Evolutionary conservation across 1,284 basidiomycete genomes (phyloP), one percentile per base, ranked within the genome.

Genomic region (Ceratobasidium theobromae): DNA sequence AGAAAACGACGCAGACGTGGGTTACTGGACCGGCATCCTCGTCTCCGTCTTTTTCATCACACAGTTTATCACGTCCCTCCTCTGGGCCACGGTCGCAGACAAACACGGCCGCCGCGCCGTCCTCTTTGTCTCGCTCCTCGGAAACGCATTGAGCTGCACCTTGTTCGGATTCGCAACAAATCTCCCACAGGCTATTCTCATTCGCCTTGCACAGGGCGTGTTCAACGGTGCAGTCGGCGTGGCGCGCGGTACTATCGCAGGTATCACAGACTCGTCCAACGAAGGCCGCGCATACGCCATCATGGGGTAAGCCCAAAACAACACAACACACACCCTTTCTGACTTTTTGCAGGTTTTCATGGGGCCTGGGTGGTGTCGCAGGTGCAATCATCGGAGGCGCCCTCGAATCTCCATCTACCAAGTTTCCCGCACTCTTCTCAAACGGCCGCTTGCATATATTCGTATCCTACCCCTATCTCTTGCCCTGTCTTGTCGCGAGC

Each of bases 151-250:
- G 45, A 91, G 92, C 14, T 89, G 87, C 72, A 80, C 88, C 49
- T 77, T 88, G 30, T 99, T 98, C 73, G 96, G 96, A 27, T 94
- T 94, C 0, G 85, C 89, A 32, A 89, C 86, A 12, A 83, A 88
- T 4, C 80, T 95, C 14, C 82, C 86, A 27, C 86, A 95, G 75
- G 96, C 95, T 2, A 87, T 98, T 64, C 86, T 82, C 51, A 87
- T 96, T 38, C 85, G 96, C n/a, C 80, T 99, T 4, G 82, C 93
- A 27, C 96, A 99, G 76, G 96, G 96, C 27, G 84, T 98, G 46
- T 99, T 98, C 75, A 95, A 92, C 9, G 96, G 96, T 16, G 91
- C 93, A 14, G 90, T 97, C 35, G 95, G 94, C 30, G 95, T 97
- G 18, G 93, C 93, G 45, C 84, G 95, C 71, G 93, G 94, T 21